Percentiles rank a stretch among this genome's conserved stretches.
These are phyloP conservation scores for Tylopilus subfusipes DNA, from an alignment of 768 basidiomycete genomes.

Conservation along the genomic window DNA sequence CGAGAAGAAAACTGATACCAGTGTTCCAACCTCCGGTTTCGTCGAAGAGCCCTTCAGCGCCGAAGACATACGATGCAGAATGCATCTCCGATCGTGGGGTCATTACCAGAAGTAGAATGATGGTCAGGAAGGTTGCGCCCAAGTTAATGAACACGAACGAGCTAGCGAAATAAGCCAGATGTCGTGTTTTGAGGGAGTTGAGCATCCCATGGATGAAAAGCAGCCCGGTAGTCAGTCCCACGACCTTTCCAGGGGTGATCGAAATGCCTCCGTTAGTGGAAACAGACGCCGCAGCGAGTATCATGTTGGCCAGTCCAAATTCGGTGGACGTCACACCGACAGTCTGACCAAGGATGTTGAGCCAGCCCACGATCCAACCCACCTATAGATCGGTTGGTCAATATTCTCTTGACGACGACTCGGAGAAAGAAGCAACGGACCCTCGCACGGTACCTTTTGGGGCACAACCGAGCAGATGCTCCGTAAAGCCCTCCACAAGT, in stretches of 20 bases:
- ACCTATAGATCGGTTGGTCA: conserved; percentile 12
- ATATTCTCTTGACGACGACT: neutral
- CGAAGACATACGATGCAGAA: conserved; percentile 54
- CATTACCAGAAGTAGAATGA: conserved; percentile 41
- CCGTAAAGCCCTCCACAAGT: conserved; percentile 47
- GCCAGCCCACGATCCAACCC: conserved; percentile 34
- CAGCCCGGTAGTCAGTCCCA: conserved; percentile 40
- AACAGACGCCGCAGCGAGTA: conserved; percentile 28
- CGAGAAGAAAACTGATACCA: conserved; percentile 44
- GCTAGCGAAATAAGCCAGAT: conserved; percentile 32
- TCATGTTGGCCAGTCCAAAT: conserved; percentile 36
- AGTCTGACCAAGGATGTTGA: conserved; percentile 26
- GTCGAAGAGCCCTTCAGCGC: conserved; percentile 39
- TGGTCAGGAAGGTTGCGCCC: conserved; percentile 39
- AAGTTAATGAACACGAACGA: conserved; percentile 47
- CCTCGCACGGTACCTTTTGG: conserved; percentile 58
- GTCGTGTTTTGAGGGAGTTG: conserved; percentile 43
- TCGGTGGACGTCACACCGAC: conserved; percentile 34
- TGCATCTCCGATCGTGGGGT: conserved; percentile 54
- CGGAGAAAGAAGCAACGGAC: conserved; percentile 33
- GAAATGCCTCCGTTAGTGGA: conserved; percentile 31
- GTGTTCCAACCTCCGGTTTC: conserved; percentile 40
- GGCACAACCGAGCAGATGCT: conserved; percentile 75
- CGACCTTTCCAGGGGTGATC: conserved; percentile 38
- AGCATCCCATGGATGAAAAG: conserved; percentile 40